phyloP scores from a whole-genome alignment of 768 basidiomycete genomes.

The Boletus reticuloceps region DNA sequence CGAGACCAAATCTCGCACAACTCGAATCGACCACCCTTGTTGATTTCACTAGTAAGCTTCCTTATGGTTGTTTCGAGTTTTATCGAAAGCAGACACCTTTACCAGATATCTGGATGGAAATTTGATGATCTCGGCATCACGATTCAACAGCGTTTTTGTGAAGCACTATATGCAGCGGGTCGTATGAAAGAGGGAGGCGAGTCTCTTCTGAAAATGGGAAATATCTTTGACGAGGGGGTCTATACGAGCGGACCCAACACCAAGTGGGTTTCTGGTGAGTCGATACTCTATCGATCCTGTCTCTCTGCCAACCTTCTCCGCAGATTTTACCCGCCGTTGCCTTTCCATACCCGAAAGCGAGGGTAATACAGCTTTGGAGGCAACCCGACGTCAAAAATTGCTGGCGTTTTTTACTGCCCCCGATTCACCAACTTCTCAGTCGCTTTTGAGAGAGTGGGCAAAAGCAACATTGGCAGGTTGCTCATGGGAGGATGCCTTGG shows the following conservation, averaged over 20 bases:
- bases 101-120: background rate
- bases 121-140: background rate
- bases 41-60: background rate
- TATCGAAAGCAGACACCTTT: background rate
- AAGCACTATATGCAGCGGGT: background rate
- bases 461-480: background rate
- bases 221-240: background rate
- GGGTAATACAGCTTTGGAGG: background rate
- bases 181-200: background rate
- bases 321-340: background rate
- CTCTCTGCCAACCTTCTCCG: background rate
- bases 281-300: background rate
- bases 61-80: no score
- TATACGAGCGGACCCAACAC: background rate
- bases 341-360: background rate
- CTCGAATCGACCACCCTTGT: background rate
- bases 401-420: background rate
- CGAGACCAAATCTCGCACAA: background rate
- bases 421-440: background rate
- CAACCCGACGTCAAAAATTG: background rate
- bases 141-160: background rate
- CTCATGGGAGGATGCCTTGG: background rate
- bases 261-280: background rate
- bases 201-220: background rate
- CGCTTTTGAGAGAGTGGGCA: background rate